Conservation (phyloP, 139 green algal species). For the Coelastrella sp. region DNA sequence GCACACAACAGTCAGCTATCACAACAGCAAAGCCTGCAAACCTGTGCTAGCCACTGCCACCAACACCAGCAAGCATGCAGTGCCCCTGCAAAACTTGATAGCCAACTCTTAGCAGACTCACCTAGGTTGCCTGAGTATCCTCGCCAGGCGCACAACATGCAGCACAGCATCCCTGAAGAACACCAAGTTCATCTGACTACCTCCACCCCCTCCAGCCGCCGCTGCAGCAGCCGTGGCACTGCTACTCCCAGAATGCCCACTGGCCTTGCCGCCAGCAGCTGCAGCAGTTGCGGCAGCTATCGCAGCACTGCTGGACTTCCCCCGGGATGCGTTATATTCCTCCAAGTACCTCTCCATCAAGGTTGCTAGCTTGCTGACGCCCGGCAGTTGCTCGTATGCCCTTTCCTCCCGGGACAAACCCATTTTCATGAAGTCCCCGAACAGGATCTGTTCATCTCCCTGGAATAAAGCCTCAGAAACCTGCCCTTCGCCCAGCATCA, state of each 20-base stretch:
- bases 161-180: constrained; percentile 89
- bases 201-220: not conserved
- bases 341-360: constrained; percentile 79
- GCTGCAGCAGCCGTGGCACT: not conserved
- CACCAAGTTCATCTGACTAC: constrained; percentile 68
- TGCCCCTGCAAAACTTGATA: too few species aligned
- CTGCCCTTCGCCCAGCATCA: not conserved
- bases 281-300: constrained; percentile 26
- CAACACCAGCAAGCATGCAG: constrained; percentile 86
- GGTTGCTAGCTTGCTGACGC: constrained; percentile 54
- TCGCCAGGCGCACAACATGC: constrained; percentile 77
- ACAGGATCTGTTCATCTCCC: not conserved
- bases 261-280: not conserved
- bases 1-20: constrained; percentile 41
- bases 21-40: constrained; percentile 84
- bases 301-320: constrained; percentile 4
- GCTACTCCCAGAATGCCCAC: not conserved
- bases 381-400: constrained; percentile 76
- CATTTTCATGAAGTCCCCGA: constrained; percentile 74
- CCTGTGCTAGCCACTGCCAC: constrained; percentile 83
- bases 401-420: constrained; percentile 65
- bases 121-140: constrained; percentile 82
- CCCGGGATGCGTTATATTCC: constrained; percentile 77
- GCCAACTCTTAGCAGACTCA: not conserved
- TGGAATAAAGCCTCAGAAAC: constrained; percentile 20